These are phyloP conservation scores for Rubia peregrina DNA, from an alignment of 305 asterid species.

Conservation along the genomic window DNA sequence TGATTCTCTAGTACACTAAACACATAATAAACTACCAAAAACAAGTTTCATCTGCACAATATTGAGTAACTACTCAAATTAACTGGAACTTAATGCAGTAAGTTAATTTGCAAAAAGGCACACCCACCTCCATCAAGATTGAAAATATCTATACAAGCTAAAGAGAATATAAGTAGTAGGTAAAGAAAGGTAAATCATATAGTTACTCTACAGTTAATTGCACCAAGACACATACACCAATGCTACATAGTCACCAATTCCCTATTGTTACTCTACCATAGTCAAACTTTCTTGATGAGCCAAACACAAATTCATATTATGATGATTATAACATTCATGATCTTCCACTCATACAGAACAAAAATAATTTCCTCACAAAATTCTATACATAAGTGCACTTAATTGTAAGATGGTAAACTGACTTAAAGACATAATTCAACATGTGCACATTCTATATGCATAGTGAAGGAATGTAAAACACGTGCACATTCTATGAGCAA, in stretches of 20 bases:
- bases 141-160: neutral
- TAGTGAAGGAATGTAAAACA: neutral
- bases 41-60: too few species aligned
- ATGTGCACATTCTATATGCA: neutral
- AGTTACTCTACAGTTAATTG: too few species aligned
- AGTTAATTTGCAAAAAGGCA: neutral
- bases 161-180: neutral
- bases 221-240: too few species aligned
- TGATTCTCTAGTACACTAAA: neutral
- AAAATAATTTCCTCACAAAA: neutral
- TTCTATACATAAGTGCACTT: neutral
- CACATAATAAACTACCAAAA: neutral
- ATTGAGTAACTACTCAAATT: neutral
- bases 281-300: too few species aligned
- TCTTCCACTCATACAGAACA: neutral
- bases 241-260: too few species aligned
- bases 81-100: neutral
- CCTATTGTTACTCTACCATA: too few species aligned
- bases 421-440: neutral
- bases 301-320: too few species aligned
- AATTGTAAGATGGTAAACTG: neutral
- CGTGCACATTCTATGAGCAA: too few species aligned
- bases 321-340: too few species aligned
- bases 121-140: neutral
- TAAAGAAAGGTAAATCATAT: neutral